Percentiles rank a stretch among this genome's conserved stretches.
These are phyloP conservation scores for Macadamia tetraphylla DNA, from an alignment of 164 flowering plant genomes.

Conservation along the genomic window DNA sequence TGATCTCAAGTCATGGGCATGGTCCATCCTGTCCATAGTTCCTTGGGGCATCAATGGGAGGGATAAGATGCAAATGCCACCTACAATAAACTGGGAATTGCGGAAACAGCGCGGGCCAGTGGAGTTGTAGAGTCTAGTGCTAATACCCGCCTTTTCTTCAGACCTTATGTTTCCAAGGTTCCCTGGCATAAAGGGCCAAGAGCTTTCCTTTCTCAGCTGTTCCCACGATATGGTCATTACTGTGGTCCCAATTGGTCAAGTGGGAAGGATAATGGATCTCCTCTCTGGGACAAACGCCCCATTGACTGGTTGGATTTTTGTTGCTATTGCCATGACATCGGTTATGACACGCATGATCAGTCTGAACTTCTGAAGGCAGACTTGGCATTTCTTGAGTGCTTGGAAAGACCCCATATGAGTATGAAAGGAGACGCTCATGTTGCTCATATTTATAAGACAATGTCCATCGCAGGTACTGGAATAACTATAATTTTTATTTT, in stretches of 20 bases:
- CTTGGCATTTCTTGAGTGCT: conserved; percentile 84
- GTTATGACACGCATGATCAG: conserved; percentile 85
- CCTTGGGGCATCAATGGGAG: conserved; percentile 46
- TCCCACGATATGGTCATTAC: conserved; percentile 90
- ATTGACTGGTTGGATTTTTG: conserved; percentile 92
- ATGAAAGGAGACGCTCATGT: conserved; percentile 53
- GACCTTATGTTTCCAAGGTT: conserved; percentile 86
- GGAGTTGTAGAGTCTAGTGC: conserved; percentile 13
- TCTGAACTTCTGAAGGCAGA: conserved; percentile 85
- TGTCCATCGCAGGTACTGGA: conserved; percentile 77
- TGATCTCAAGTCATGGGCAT: conserved; percentile 20
- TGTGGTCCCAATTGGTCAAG: conserved; percentile 99
- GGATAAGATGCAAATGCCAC: conserved; percentile 30
- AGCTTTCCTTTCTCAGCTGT: conserved; percentile 73
- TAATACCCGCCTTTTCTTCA: conserved; percentile 40
- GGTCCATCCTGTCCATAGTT: conserved; percentile 41
- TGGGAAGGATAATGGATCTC: conserved; percentile 79
- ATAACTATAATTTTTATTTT: neutral
- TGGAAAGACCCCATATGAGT: conserved; percentile 64
- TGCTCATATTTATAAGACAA: conserved; percentile 65
- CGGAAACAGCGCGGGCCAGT: conserved; percentile 24
- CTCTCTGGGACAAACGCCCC: conserved; percentile 83
- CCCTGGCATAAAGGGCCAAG: conserved; percentile 92
- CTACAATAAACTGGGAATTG: conserved; percentile 41
- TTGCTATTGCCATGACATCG: conserved; percentile 94